Evolutionary conservation across 495 filamentous ascomycete genomes (phyloP).

Genomic region (Glarea lozoyensis): DNA sequence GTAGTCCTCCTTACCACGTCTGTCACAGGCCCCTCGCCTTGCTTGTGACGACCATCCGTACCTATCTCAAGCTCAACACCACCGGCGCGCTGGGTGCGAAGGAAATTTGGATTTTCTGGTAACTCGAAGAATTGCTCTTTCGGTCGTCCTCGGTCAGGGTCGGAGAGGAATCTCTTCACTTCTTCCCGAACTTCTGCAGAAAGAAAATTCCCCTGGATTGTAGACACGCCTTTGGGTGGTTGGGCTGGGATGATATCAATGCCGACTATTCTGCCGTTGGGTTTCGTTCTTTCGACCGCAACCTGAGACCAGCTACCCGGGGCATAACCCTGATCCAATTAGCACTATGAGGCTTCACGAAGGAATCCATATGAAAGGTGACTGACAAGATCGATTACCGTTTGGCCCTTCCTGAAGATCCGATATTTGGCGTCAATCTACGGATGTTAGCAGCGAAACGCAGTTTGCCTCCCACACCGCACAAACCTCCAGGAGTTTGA

Average conservation of each 20-base stretch:
- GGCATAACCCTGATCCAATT: slow-evolving; percentile 66
- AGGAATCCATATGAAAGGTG: neutral
- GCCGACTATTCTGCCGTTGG: slow-evolving; percentile 71
- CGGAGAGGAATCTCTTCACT: slow-evolving; percentile 64
- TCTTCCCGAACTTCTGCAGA: slow-evolving; percentile 57
- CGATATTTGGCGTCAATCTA: slow-evolving; percentile 74
- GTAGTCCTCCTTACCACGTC: slow-evolving; percentile 8
- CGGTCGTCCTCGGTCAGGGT: slow-evolving; percentile 50
- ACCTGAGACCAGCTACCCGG: slow-evolving; percentile 94
- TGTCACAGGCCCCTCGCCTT: slow-evolving; percentile 33
- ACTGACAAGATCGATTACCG: slow-evolving; percentile 77
- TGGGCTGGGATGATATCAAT: slow-evolving; percentile 90
- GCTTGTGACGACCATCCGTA: slow-evolving; percentile 43
- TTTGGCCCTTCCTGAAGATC: slow-evolving; percentile 70
- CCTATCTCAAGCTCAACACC: slow-evolving; percentile 8
- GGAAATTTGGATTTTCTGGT: neutral
- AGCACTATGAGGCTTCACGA: slow-evolving; percentile 2
- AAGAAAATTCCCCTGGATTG: slow-evolving; percentile 91
- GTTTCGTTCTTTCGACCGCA: slow-evolving; percentile 66
- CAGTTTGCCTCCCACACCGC: neutral
- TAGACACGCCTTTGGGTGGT: slow-evolving; percentile 80
- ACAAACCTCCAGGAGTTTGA: slow-evolving; percentile 74
- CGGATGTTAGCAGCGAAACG: slow-evolving; percentile 3
- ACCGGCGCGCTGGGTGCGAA: no score
- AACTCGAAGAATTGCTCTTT: slow-evolving; percentile 15